Evolutionary conservation across 495 filamentous ascomycete species (phyloP).

Genomic region (Pyrenula aspistea): DNA sequence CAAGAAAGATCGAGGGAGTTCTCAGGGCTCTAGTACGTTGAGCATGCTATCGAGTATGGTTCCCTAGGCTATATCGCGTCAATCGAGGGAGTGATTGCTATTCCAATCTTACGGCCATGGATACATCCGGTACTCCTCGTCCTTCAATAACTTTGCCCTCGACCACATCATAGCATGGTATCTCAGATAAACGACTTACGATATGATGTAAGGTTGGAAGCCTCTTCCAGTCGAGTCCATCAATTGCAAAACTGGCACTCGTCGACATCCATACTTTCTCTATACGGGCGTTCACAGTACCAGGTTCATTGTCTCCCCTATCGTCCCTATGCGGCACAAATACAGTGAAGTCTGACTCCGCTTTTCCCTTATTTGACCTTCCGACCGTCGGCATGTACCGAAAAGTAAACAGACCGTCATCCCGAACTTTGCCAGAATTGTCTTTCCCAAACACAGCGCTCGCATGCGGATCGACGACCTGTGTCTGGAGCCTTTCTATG

Average conservation of each 20-base stretch:
- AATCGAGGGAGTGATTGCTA: too few relatives aligned
- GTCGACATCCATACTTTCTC: conserved; percentile 23
- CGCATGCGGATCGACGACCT: conserved; percentile 13
- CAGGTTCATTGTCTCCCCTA: conserved; percentile 18
- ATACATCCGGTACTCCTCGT: not conserved
- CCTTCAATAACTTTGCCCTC: conserved; percentile 18
- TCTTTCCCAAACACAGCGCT: conserved; percentile 19
- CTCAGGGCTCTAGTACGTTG: too few relatives aligned
- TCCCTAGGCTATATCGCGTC: too few relatives aligned
- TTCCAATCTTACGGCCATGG: not conserved
- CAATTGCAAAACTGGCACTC: conserved; percentile 30
- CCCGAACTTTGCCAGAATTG: conserved; percentile 1
- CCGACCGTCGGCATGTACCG: conserved; percentile 37
- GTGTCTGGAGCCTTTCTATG: conserved; percentile 23
- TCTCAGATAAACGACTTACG: conserved; percentile 31
- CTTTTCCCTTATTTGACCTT: conserved; percentile 20
- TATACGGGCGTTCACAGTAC: not conserved
- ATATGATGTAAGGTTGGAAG: conserved; percentile 46
- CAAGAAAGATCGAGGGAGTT: too few relatives aligned
- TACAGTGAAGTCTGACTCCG: conserved; percentile 33
- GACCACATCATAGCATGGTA: conserved; percentile 41
- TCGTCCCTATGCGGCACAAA: conserved; percentile 25
- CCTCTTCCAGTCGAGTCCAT: conserved; percentile 29
- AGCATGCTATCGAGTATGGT: too few relatives aligned
- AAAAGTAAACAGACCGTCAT: conserved; percentile 28